These are phyloP conservation scores for Cyclostephanos tholiformis DNA, from an alignment of 108 stramenopile species.

Conservation along the genomic window DNA sequence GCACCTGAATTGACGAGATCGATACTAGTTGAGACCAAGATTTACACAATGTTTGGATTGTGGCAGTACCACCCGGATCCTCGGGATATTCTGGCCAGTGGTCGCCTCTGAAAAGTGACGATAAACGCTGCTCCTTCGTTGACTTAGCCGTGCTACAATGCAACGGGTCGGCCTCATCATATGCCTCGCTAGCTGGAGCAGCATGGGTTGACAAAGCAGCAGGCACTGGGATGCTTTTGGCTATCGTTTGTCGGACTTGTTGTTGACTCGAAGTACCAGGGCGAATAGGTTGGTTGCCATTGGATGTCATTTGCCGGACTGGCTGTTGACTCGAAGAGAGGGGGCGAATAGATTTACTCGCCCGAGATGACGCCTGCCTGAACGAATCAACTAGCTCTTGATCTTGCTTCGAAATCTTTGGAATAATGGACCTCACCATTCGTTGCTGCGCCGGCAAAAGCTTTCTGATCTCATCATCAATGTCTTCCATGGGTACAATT, in stretches of 20 bases:
- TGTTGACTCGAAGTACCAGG: constrained; percentile 15
- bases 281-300: constrained; percentile 18
- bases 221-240: constrained; percentile 1
- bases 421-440: constrained; percentile 66
- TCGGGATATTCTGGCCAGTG: constrained; percentile 86
- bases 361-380: constrained; percentile 10
- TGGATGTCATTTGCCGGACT: neutral
- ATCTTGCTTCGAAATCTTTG: constrained; percentile 43
- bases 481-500: constrained; percentile 40
- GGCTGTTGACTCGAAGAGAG: constrained; percentile 14
- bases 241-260: neutral
- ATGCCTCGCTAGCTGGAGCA: neutral
- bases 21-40: constrained; percentile 67
- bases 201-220: neutral
- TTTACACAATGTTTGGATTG: constrained; percentile 57
- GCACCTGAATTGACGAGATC: constrained; percentile 34
- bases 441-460: constrained; percentile 86
- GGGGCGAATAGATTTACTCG: constrained; percentile 17
- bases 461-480: constrained; percentile 52
- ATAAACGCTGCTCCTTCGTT: constrained; percentile 33
- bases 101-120: constrained; percentile 41
- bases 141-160: constrained; percentile 20
- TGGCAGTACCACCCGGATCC: constrained; percentile 53
- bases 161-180: constrained; percentile 36
- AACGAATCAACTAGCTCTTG: constrained; percentile 22